These are phyloP conservation scores for Alternaria brassicicola DNA, from an alignment of 2,329 filamentous ascomycete species.

Conservation along the genomic window DNA sequence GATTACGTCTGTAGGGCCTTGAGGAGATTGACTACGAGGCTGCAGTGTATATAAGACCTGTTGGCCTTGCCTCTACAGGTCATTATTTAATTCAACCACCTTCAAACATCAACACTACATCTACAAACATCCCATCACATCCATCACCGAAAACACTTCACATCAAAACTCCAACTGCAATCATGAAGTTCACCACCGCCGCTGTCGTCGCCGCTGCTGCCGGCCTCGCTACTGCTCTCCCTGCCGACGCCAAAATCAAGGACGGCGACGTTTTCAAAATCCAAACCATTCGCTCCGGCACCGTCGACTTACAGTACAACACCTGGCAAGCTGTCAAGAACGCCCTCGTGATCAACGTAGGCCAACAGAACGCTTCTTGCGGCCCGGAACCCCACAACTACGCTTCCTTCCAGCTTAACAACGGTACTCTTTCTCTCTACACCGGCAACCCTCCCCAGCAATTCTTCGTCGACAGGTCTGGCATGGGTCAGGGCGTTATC, in stretches of 20 bases:
- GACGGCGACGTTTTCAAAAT: slow-evolving; percentile 54
- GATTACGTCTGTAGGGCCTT: neutral
- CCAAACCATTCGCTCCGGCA: slow-evolving; percentile 59
- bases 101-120: slow-evolving; percentile 4
- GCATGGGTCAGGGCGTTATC: slow-evolving; percentile 63
- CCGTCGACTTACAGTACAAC: slow-evolving; percentile 54
- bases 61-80: neutral
- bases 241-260: slow-evolving; percentile 26
- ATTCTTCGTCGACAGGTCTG: slow-evolving; percentile 62
- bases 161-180: slow-evolving; percentile 21
- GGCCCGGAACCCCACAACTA: slow-evolving; percentile 39
- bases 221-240: slow-evolving; percentile 9
- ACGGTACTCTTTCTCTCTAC: slow-evolving; percentile 56
- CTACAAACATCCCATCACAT: slow-evolving; percentile 9
- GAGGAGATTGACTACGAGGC: neutral
- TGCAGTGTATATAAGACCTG: slow-evolving; percentile 21
- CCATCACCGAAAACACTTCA: slow-evolving; percentile 24
- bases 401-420: slow-evolving; percentile 60
- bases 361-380: slow-evolving; percentile 58
- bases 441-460: slow-evolving; percentile 55
- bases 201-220: slow-evolving; percentile 3
- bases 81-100: slow-evolving; percentile 6
- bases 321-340: slow-evolving; percentile 54
- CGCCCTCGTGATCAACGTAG: slow-evolving; percentile 53
- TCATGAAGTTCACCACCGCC: slow-evolving; percentile 14